Evolutionary conservation across 768 basidiomycete species (phyloP).

Genomic region (Termitomyces heimii): DNA sequence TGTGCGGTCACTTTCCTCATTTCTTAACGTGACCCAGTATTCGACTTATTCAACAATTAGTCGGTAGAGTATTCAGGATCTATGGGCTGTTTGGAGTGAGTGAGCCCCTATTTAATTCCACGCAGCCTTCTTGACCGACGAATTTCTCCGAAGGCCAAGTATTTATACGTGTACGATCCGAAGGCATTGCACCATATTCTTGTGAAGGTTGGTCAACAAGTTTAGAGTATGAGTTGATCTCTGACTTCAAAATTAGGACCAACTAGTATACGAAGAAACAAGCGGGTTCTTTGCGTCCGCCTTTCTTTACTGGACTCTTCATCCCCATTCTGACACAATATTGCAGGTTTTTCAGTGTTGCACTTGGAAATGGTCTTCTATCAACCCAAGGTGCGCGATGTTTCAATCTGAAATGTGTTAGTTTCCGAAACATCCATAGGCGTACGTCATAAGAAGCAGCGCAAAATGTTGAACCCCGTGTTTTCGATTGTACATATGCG

Average conservation of each 20-base stretch:
- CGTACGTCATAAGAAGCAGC: too few species aligned
- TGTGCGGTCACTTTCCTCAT: neutral
- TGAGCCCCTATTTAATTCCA: neutral
- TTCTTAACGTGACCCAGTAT: neutral
- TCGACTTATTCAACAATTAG: neutral
- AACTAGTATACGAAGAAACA: slow-evolving; percentile 10
- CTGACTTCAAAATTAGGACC: slow-evolving; percentile 1
- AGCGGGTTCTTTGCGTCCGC: slow-evolving; percentile 8
- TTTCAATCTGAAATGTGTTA: neutral
- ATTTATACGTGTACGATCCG: slow-evolving; percentile 8
- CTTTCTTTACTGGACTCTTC: neutral
- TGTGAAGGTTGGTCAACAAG: slow-evolving; percentile 3
- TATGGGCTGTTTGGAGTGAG: slow-evolving; percentile 6
- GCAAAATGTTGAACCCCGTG: too few species aligned
- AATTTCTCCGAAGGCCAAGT: neutral
- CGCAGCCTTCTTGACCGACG: neutral
- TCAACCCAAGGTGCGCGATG: slow-evolving; percentile 6
- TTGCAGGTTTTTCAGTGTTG: neutral
- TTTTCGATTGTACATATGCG: too few species aligned
- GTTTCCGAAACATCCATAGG: neutral
- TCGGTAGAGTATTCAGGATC: slow-evolving; percentile 4
- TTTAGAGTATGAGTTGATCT: neutral
- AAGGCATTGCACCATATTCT: slow-evolving; percentile 12
- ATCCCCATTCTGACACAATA: neutral
- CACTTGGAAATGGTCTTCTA: slow-evolving; percentile 10